Conservation (phyloP, 2,329 filamentous ascomycete species). For the Trichoderma pleuroti region DNA sequence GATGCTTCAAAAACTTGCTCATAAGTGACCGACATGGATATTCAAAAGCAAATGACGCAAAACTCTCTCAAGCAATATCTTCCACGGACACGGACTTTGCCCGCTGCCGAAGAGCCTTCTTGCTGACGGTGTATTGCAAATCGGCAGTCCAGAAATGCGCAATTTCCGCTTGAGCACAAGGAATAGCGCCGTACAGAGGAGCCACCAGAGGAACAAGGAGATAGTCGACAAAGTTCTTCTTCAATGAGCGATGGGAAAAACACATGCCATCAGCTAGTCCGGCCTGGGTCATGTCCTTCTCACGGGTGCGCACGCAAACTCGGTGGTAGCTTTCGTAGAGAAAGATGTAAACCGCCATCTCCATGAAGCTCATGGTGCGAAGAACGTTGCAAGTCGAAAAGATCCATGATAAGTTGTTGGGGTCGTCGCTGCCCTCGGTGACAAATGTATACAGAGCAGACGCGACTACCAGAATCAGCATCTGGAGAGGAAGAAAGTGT, state of each 20-base stretch:
- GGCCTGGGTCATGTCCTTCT: constrained; percentile 64
- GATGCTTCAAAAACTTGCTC: too few relatives aligned
- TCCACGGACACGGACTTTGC: constrained; percentile 43
- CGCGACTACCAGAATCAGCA: constrained; percentile 60
- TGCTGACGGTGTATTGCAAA: constrained; percentile 68
- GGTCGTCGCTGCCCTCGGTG: constrained; percentile 48
- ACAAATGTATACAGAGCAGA: constrained; percentile 58
- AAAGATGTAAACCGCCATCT: constrained; percentile 60
- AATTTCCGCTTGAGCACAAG: constrained; percentile 63
- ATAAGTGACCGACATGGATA: not conserved
- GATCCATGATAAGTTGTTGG: constrained; percentile 54
- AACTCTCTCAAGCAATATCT: constrained; percentile 38
- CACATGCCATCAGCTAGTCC: constrained; percentile 62
- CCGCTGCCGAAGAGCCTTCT: constrained; percentile 53
- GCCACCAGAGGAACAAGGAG: constrained; percentile 64
- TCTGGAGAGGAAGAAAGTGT: constrained; percentile 67
- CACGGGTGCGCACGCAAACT: constrained; percentile 55
- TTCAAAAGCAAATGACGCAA: not conserved
- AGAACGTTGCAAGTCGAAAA: constrained; percentile 59
- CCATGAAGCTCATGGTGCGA: constrained; percentile 58
- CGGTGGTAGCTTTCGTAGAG: constrained; percentile 67
- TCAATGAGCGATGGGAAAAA: constrained; percentile 57
- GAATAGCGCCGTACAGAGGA: constrained; percentile 64
- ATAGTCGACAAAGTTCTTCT: constrained; percentile 59
- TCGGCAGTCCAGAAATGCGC: constrained; percentile 68